Evolutionary conservation across 768 basidiomycete genomes (phyloP).

Genomic region (Agrocybe pediades): DNA sequence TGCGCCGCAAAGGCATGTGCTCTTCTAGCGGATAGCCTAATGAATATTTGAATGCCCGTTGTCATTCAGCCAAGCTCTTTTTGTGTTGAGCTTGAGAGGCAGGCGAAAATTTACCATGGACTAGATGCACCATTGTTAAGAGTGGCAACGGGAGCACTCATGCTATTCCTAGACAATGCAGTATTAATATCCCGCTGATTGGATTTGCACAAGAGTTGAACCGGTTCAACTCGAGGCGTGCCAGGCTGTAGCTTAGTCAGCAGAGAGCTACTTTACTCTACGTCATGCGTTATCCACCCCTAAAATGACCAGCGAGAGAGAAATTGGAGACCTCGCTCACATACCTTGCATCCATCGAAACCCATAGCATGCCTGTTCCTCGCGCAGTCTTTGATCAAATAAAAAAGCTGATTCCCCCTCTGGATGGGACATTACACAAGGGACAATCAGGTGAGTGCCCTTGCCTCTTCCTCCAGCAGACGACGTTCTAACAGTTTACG

Average conservation of each 20-base stretch:
- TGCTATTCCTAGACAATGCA: constrained; percentile 17
- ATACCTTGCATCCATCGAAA: neutral
- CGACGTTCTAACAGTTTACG: too few relatives aligned
- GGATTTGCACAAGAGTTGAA: too few relatives aligned
- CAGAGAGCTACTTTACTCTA: neutral
- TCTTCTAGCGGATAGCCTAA: neutral
- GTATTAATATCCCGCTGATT: neutral
- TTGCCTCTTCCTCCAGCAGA: neutral
- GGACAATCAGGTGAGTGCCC: constrained; percentile 79
- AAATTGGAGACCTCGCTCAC: too few relatives aligned
- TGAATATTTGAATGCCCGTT: neutral
- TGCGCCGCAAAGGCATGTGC: too few relatives aligned
- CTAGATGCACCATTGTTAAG: too few relatives aligned
- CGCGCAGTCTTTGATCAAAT: constrained; percentile 68
- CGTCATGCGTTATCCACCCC: neutral
- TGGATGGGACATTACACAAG: constrained; percentile 88
- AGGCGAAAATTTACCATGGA: too few relatives aligned
- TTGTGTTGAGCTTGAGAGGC: too few relatives aligned
- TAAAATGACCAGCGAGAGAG: too few relatives aligned
- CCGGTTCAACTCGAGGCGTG: neutral
- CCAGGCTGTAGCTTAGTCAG: neutral
- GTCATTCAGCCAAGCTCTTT: neutral
- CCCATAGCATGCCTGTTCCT: constrained; percentile 56
- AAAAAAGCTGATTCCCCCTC: constrained; percentile 84
- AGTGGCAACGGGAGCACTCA: too few relatives aligned